Base-by-base conservation (phyloP, 176 grass and related monocot species). In the Themeda triandra region DNA sequence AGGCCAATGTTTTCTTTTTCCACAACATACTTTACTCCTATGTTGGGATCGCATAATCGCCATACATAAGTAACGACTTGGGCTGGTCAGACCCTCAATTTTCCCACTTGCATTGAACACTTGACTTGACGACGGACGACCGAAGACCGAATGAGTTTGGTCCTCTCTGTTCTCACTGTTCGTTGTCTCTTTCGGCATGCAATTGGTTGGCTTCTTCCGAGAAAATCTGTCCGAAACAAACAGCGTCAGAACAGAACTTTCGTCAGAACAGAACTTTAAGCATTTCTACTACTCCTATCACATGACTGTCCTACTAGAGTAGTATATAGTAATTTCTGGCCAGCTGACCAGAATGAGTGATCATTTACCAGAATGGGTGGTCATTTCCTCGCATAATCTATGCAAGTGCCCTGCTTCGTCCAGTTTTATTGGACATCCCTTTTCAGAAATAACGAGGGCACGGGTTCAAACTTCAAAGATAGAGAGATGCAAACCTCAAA, bases 161-260 rank as follows among this genome's bases (percentile, higher is more conserved):
- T 81, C 64, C 66, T 12, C 12, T 18, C 24, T 13, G 73, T 82
- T 82, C 71, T 63, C 79, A 76, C 49, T 14, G 12, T 18, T 48
- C 9, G 19, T 23, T 35, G 25, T 18, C 21, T 46, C 10, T 86
- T 72, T 28, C 10, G 39, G 39, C 35, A 39, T 39, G 36, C 5
- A 83, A 41, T 40, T 73, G 19, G n/a, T 23, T 41, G n/a, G 66
- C 7, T 68, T 3, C 75, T 85, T 76, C 77, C 69, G n/a, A 62
- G 29, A 53, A 85, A 59, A 27, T n/a, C 44, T 10, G 33, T 35
- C 4, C 33, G 33, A 35, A 2, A 35, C 33, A 35, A 35, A 35
- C 6, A 3, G 3, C 33, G 33, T 35, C 33, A 35, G 33, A 35
- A 35, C n/a, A n/a, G n/a, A n/a, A n/a, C n/a, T n/a, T n/a, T n/a